Evolutionary conservation across 2,329 filamentous ascomycete genomes (phyloP), one percentile per base, ranked within the genome.

Genomic region (Neoarthrinium moseri): DNA sequence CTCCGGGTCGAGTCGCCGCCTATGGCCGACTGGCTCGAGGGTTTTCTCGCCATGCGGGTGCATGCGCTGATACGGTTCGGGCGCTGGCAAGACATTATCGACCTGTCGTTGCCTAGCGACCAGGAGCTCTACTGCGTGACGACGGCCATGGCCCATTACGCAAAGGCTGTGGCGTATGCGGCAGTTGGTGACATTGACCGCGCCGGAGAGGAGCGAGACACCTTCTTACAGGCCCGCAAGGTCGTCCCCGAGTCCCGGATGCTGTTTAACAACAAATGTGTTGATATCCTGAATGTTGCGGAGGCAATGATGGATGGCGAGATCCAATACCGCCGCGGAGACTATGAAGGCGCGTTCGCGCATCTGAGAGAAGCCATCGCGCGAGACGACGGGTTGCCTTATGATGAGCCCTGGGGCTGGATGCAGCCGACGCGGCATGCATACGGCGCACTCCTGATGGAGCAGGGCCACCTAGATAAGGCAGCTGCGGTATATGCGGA

Each of bases 21-120:
- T 0, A 90, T 91, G 86, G 86, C 87, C 1, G 86, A 91, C 62
- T 91, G 85, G 81, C 69, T 91, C 1, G 88, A 91, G 63, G 78
- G 78, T 2, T 90, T 89, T 52, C 64, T 87, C 4, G 76, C 78
- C 1, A 81, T 89, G 61, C 77, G 82, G 4, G 69, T 85, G 2
- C 87, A 92, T 60, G 82, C 84, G 1, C 69, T 88, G 13, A 73
- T 92, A 35, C 80, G 88, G 0, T 92, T 91, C 54, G 88, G 88
- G 0, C 70, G 69, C 13, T 91, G 88, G 88, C 57, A 80, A 0
- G 83, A 89, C 1, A 71, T 91, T 18, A 64, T 86, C 7, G 63
- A 67, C 1, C 63, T 87, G 1, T 48, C 66, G 0, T 49, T 87
- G 0, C 86, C 86, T 0, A 45, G 61, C 0, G 84, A 91, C 51